Evolutionary conservation across 768 basidiomycete species (phyloP).

Genomic region (Mycena crocata): DNA sequence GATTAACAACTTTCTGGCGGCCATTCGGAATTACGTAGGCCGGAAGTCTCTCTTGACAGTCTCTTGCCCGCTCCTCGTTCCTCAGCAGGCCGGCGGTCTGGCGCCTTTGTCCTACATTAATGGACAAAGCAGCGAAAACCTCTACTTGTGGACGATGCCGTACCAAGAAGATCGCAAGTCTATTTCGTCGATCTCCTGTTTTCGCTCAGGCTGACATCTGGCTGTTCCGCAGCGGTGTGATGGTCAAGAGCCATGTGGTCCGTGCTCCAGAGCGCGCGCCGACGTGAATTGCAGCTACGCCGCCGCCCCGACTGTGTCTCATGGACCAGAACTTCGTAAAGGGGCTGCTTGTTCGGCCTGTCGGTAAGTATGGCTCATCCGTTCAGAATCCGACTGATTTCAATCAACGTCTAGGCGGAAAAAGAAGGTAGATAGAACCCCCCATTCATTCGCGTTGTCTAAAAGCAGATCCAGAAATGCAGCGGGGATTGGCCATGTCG

Average conservation of each 20-base stretch:
- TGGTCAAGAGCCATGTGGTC: conserved; percentile 21
- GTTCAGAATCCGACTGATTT: background rate
- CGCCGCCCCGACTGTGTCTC: conserved; percentile 2
- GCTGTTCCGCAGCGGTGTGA: conserved; percentile 22
- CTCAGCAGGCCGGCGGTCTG: too few relatives aligned
- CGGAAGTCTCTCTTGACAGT: background rate
- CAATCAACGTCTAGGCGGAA: conserved; percentile 21
- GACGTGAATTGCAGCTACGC: conserved; percentile 20
- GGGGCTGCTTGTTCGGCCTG: conserved; percentile 33
- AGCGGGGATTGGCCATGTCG: conserved; percentile 31
- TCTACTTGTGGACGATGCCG: conserved; percentile 28
- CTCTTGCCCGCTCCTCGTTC: too few relatives aligned
- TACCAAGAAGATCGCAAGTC: conserved; percentile 29
- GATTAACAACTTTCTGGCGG: too few relatives aligned
- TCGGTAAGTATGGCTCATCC: conserved; percentile 18
- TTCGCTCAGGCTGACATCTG: background rate
- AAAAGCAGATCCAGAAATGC: conserved; percentile 17
- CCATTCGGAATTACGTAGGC: too few relatives aligned
- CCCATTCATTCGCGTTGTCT: background rate
- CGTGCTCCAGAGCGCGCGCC: conserved; percentile 24
- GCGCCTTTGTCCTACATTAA: background rate
- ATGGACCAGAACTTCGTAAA: conserved; percentile 31
- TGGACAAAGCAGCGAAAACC: conserved; percentile 22
- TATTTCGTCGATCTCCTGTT: background rate
- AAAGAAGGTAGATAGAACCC: conserved; percentile 44